Conservation (phyloP, 495 filamentous ascomycete species). For the Margaritispora aquatica region DNA sequence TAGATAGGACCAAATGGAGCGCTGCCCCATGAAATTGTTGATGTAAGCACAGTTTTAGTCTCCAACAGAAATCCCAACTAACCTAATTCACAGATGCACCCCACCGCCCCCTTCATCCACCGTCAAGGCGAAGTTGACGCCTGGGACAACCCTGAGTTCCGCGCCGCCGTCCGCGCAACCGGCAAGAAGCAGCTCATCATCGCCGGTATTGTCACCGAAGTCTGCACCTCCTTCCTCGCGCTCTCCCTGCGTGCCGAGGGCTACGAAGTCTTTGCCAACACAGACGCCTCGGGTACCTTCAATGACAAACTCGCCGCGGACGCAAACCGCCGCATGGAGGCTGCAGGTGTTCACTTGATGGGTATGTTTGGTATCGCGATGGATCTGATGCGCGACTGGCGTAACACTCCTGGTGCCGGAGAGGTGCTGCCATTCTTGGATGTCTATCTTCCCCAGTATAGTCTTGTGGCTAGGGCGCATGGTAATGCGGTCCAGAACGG, state of each 20-base stretch:
- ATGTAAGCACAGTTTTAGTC: constrained; percentile 14
- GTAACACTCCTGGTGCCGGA: constrained; percentile 54
- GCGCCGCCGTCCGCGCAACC: constrained; percentile 55
- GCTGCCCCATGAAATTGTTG: constrained; percentile 61
- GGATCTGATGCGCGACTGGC: constrained; percentile 77
- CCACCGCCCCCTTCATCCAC: constrained; percentile 57
- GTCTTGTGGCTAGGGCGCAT: constrained; percentile 39
- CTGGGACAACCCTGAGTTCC: constrained; percentile 73
- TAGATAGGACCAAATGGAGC: constrained; percentile 58
- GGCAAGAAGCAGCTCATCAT: constrained; percentile 68
- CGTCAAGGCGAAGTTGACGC: constrained; percentile 74
- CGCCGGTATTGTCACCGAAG: constrained; percentile 70
- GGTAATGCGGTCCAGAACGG: constrained; percentile 36
- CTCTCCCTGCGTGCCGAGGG: constrained; percentile 64
- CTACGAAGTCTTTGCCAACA: constrained; percentile 72
- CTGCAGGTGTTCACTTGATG: constrained; percentile 59
- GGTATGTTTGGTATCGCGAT: constrained; percentile 60
- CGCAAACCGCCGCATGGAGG: constrained; percentile 59
- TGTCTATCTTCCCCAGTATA: constrained; percentile 33
- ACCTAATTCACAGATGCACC: constrained; percentile 43
- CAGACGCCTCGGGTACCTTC: constrained; percentile 64
- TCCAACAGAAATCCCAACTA: not conserved
- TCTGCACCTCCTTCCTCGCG: constrained; percentile 70
- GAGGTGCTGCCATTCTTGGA: constrained; percentile 63
- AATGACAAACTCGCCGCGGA: constrained; percentile 48